Base-by-base conservation (phyloP, 768 basidiomycete genomes). In the Leccinum fibrillosum region DNA sequence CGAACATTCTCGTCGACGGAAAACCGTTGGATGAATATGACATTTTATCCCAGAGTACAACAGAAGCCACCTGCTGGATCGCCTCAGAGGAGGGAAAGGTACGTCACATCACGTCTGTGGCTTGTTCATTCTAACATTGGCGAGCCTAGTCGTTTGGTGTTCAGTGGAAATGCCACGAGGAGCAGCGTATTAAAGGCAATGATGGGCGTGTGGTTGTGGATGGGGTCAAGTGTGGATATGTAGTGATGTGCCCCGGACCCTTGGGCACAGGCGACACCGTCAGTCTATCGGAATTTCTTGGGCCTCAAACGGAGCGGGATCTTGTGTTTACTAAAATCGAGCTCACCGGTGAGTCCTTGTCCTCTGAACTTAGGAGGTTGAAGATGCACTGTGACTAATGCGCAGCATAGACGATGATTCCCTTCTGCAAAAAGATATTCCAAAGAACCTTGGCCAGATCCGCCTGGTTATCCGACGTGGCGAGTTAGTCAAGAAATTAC, bases 381-480 rank as follows among this genome's bases (percentile, higher is more conserved):
- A 17, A 39, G 37, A 39, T 39, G 17, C 21, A 39, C 4, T 17
- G 21, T 45, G 2, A 45, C 44, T 23, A 12, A 45, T 19, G 21
- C 44, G 37, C 12, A 23, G 21, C 35, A 37, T 2, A 69, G 66
- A 69, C 32, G 68, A 67, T 15, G 68, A 66, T 49, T 55, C 56
- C 5, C 54, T 67, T 50, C 44, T 64, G 30, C 58, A 44, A 21
- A 39, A 32, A 39, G 17, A 39, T 39, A 34, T 48, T 13, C 48
- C 59, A 12, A 61, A 58, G 37, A 37, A 60, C 57, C 32, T 69
- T 2, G 68, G 64, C 9, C 55, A 63, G 15, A 69, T 67, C 7
- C 11, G 21, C 11, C 17, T 68, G 28, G 10, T 0, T n/a, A 42
- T 66, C 9, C 0, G 0, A 5, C 54, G 39, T 23, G 68, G 68